These are phyloP conservation scores for Saxispiralis lemnorum DNA, from an alignment of 495 filamentous ascomycete species.

Conservation along the genomic window DNA sequence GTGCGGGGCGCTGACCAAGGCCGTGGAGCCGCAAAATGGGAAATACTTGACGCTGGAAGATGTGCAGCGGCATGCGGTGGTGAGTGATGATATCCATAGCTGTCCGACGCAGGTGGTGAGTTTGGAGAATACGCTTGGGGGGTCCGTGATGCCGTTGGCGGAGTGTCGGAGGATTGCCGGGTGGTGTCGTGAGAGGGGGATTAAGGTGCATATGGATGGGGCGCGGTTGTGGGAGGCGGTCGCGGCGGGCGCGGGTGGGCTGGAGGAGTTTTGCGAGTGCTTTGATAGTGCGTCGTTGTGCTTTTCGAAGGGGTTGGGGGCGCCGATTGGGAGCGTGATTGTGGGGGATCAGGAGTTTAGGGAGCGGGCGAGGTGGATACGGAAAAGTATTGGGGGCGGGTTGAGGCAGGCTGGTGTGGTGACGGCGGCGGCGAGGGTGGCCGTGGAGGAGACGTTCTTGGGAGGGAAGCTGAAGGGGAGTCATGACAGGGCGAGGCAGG, in stretches of 20 bases:
- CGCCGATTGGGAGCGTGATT: constrained; percentile 69
- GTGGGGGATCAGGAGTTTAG: constrained; percentile 49
- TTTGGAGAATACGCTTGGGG: constrained; percentile 71
- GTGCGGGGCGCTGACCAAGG: constrained; percentile 40
- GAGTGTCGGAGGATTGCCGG: constrained; percentile 48
- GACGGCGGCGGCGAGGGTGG: constrained; percentile 40
- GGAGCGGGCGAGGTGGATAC: constrained; percentile 55
- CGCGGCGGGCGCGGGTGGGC: constrained; percentile 22
- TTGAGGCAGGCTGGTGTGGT: constrained; percentile 51
- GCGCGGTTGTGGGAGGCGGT: constrained; percentile 49
- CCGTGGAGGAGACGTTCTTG: constrained; percentile 52
- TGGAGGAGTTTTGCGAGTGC: constrained; percentile 49
- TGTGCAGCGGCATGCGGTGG: constrained; percentile 36
- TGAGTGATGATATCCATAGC: constrained; percentile 38
- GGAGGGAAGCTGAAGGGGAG: constrained; percentile 44
- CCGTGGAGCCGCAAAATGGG: constrained; percentile 45
- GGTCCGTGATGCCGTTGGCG: constrained; percentile 55
- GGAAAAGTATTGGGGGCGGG: constrained; percentile 75
- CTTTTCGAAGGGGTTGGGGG: constrained; percentile 79
- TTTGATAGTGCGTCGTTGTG: constrained; percentile 74
- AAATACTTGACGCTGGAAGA: constrained; percentile 62
- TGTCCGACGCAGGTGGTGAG: constrained; percentile 66
- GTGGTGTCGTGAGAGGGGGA: constrained; percentile 48
- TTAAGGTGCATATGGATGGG: constrained; percentile 70
- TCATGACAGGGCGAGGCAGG: constrained; percentile 45